A percentile compares a stretch with the other conserved stretches of the same genome.
phyloP scores from a whole-genome alignment of 169 alveolate genomes.

The Babesia bovis region DNA sequence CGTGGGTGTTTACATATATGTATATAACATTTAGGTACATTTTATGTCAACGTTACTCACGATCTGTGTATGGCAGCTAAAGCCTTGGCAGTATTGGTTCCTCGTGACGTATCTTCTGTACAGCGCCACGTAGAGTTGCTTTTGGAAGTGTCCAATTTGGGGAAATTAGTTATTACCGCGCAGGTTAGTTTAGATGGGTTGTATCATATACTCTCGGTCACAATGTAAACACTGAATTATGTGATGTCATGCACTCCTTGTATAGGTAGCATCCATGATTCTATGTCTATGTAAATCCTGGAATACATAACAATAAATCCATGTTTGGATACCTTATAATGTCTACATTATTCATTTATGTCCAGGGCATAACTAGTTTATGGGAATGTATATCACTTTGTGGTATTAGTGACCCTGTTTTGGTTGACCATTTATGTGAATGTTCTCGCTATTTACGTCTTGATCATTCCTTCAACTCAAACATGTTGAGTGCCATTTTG shows the following conservation, averaged over 20 bases:
- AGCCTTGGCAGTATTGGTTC: constrained; percentile 57
- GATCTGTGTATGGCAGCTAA: constrained; percentile 64
- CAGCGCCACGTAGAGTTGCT: constrained; percentile 6
- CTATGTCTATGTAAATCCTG: no score
- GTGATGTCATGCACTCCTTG: no score
- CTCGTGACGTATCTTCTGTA: constrained; percentile 39
- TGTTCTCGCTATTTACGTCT: constrained; percentile 76
- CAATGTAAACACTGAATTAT: no score
- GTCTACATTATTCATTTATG: neutral
- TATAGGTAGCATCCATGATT: no score
- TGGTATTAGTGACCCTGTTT: constrained; percentile 58
- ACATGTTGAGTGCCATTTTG: constrained; percentile 74
- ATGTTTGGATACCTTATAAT: no score
- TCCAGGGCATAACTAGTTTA: constrained; percentile 77
- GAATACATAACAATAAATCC: no score
- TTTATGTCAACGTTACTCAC: constrained; percentile 54
- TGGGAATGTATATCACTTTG: constrained; percentile 72
- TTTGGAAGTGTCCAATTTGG: constrained; percentile 15
- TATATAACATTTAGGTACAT: constrained; percentile 16
- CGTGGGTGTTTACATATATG: constrained; percentile 1
- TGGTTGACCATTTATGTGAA: constrained; percentile 71
- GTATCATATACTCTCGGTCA: neutral
- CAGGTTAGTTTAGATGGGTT: constrained; percentile 33
- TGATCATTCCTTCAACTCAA: constrained; percentile 78
- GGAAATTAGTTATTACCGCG: constrained; percentile 42